Base-by-base conservation (phyloP, 2,329 filamentous ascomycete species). In the Clonostachys chloroleuca region DNA sequence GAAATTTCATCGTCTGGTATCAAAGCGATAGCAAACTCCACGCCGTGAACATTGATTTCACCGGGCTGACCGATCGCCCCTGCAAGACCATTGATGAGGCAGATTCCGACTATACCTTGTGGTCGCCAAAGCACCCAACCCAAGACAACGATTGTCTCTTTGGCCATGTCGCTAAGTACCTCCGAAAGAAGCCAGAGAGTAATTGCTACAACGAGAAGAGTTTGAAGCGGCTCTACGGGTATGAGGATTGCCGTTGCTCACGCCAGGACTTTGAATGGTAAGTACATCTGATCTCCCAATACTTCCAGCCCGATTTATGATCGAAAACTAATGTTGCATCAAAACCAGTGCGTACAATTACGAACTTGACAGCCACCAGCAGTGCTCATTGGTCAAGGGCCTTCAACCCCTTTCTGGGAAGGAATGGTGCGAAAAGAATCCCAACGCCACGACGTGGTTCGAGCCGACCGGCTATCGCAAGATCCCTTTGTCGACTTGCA, bases 1-100 rank as follows among this genome's bases (percentile, higher is more conserved):
- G 88, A 47, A 95, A 95, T 62, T 96, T 99, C 64, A 66, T 99
- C 17, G 74, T 99, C 17, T 99, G 94, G 95, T 89, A 86, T 51
- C 78, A 81, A 50, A 57, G 59, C 12, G 68, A 72, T 45, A 77
- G 77, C 44, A 72, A 81, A 48, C 66, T 91, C 16, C 78, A 86
- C 45, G 86, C 90, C 0, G 73, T 95, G 59, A 95, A 95, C 54
- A 65, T 99, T 8, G 94, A 99, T 68, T 99, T 99, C 62, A 84
- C 84, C 5, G 87, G 88, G 5, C 74, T 97, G 43, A 81, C 87
- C 42, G 81, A 90, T 57, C 77, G 81, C 49, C 67, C 83, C 46
- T 99, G 94, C 71, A 72, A 84, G 44, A 70, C 86, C 46, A 72
- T 86, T 50, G 83, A 92, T 14, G 74, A 75, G 13, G 73, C 73